Evolutionary conservation across 106 monocot species (phyloP).

Genomic region (Dendrobium chrysotoxum): DNA sequence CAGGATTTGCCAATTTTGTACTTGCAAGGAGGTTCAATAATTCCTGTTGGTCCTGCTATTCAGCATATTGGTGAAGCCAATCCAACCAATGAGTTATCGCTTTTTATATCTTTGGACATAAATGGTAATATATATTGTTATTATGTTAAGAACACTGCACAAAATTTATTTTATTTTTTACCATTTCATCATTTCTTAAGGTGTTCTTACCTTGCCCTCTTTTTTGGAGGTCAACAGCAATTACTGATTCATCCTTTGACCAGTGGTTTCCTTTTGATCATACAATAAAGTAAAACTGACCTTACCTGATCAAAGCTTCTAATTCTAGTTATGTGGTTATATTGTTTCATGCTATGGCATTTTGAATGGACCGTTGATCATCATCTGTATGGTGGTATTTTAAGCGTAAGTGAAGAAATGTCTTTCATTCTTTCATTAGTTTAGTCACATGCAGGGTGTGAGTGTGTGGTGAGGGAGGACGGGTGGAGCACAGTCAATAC

Average conservation of each 20-base stretch:
- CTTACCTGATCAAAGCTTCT: too few relatives aligned
- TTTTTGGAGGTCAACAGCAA: background rate
- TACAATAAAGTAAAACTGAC: too few relatives aligned
- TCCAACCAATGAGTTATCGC: constrained; percentile 53
- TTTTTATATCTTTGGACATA: constrained; percentile 71
- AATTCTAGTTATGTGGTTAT: too few relatives aligned
- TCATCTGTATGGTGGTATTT: too few relatives aligned
- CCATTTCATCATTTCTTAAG: background rate
- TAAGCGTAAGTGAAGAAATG: too few relatives aligned
- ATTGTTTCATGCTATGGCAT: too few relatives aligned
- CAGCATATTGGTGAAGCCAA: constrained; percentile 86
- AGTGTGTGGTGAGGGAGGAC: too few relatives aligned
- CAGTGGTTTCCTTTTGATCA: background rate
- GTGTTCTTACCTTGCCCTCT: background rate
- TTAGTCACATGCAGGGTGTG: too few relatives aligned
- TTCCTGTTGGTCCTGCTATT: constrained; percentile 73
- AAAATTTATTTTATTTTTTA: background rate
- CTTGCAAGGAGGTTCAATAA: constrained; percentile 89
- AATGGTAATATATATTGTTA: constrained; percentile 48
- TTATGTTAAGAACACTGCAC: background rate
- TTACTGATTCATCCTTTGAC: background rate
- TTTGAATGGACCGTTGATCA: too few relatives aligned
- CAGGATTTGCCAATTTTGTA: constrained; percentile 93
- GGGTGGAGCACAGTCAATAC: too few relatives aligned
- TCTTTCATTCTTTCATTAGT: too few relatives aligned